Evolutionary conservation across 2,329 filamentous ascomycete genomes (phyloP).

Genomic region (Phaeosphaeria sp.): DNA sequence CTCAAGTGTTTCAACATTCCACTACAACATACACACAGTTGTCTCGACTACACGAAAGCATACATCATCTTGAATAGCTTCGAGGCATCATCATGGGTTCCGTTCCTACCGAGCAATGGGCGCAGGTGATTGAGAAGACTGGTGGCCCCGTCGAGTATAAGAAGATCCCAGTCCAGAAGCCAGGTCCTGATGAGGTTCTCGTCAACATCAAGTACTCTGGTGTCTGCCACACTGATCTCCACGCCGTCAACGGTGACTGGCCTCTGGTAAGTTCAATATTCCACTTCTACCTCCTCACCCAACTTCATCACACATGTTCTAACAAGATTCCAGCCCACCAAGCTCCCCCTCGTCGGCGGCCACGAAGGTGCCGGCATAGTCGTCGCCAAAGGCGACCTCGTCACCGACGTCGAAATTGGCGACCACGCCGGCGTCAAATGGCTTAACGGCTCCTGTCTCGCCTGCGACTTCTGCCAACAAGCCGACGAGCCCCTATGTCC

Average conservation of each 20-base stretch:
- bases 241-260: conserved; percentile 89
- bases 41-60: not conserved
- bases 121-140: conserved; percentile 84
- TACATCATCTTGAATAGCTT: not conserved
- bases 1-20: not conserved
- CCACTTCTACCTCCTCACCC: no score
- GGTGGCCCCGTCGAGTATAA: conserved; percentile 76
- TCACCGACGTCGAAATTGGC: conserved; percentile 76
- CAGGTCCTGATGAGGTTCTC: conserved; percentile 88
- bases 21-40: not conserved
- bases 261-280: conserved; percentile 67
- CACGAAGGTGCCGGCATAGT: conserved; percentile 81
- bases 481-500: conserved; percentile 84
- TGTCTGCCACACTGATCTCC: conserved; percentile 87
- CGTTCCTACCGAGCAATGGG: conserved; percentile 87
- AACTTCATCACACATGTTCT: no score
- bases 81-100: conserved; percentile 52
- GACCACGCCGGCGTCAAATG: conserved; percentile 89
- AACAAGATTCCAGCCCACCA: conserved; percentile 58
- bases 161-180: conserved; percentile 80
- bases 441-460: conserved; percentile 86
- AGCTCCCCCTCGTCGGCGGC: conserved; percentile 85
- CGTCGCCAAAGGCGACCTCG: conserved; percentile 78
- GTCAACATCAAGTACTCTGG: conserved; percentile 90
- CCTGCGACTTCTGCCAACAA: conserved; percentile 82